Evolutionary conservation across 1,139 yeast genomes (phyloP).

Genomic region (Hyphopichia fennica): DNA sequence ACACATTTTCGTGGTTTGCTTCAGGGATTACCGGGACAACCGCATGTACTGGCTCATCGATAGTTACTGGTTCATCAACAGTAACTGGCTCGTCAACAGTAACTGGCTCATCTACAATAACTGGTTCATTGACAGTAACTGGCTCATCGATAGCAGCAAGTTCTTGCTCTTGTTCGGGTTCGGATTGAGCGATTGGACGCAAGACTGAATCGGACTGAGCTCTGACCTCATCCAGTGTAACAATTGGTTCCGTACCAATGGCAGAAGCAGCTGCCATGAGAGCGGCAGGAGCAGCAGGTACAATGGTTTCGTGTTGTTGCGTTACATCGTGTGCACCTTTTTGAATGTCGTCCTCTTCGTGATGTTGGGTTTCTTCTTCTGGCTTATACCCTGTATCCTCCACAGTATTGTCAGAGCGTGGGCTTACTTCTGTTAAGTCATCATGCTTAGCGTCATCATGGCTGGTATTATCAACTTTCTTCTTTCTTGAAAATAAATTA

Average conservation of each 20-base stretch:
- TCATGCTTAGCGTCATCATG: not conserved
- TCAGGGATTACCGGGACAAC: no score
- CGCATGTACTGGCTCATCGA: not conserved
- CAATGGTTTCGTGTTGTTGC: no score
- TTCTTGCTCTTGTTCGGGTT: not conserved
- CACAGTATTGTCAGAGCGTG: not conserved
- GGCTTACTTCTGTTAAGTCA: not conserved
- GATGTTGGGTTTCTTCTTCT: not conserved
- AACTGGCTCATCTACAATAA: not conserved
- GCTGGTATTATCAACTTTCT: constrained; percentile 4
- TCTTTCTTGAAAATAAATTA: constrained; percentile 13
- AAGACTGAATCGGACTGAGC: not conserved
- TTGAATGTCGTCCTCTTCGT: not conserved
- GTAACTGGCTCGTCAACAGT: not conserved
- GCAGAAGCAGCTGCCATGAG: constrained; percentile 3
- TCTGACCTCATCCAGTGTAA: not conserved
- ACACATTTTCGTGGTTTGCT: no score
- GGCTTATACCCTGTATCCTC: not conserved
- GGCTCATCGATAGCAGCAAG: not conserved
- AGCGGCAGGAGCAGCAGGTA: constrained; percentile 2
- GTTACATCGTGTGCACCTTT: no score
- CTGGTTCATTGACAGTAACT: not conserved
- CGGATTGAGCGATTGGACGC: not conserved
- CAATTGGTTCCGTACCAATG: not conserved
- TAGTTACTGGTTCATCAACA: not conserved